Conservation (phyloP, 148 eudicot species). For the Talinum fruticosum region DNA sequence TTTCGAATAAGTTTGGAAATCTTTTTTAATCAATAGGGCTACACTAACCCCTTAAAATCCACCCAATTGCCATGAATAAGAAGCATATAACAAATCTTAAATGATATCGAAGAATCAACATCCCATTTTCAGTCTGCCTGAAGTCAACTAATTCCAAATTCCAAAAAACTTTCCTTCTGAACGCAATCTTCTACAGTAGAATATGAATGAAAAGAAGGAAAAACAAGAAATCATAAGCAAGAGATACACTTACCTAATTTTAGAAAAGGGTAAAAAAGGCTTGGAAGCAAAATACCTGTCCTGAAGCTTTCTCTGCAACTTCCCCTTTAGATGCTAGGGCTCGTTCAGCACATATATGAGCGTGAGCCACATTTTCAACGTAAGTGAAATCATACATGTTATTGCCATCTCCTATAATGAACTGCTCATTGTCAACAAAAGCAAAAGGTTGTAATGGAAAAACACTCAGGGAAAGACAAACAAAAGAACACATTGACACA, state of each 20-base stretch:
- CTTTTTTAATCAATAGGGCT: not conserved
- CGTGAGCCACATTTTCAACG: conserved; percentile 98
- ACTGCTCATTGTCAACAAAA: conserved; percentile 37
- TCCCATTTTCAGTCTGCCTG: not conserved
- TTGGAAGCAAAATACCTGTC: conserved; percentile 56
- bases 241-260: not conserved
- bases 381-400: conserved; percentile 95
- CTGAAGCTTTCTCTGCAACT: conserved; percentile 82
- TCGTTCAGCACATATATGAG: conserved; percentile 97
- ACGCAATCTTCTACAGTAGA: not conserved
- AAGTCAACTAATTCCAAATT: not conserved
- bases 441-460: not conserved
- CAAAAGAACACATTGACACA: not conserved
- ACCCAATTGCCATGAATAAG: not conserved
- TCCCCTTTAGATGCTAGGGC: conserved; percentile 78
- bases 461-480: conserved; percentile 1
- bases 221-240: not conserved
- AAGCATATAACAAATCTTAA: not conserved
- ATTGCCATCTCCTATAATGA: conserved; percentile 85
- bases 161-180: not conserved
- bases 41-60: not conserved
- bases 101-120: not conserved
- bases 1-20: not conserved
- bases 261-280: not conserved
- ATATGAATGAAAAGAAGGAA: not conserved